phyloP scores from a whole-genome alignment of 2,329 filamentous ascomycete species.

The Colletotrichum sp. region DNA sequence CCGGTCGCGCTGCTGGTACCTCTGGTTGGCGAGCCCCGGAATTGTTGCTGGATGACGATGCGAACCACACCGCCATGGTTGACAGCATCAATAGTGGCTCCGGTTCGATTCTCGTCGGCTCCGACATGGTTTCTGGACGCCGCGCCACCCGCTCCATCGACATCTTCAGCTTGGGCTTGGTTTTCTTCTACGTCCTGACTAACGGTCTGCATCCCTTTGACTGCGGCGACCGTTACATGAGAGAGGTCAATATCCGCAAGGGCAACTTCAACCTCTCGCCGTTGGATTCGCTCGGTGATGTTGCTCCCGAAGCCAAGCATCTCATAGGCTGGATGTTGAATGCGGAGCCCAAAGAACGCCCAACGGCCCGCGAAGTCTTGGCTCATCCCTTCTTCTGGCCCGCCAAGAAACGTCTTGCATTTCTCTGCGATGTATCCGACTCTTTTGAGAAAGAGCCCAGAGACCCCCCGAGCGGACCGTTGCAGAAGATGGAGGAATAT shows the following conservation, averaged over 20 bases:
- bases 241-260: constrained; percentile 97
- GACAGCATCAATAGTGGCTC: constrained; percentile 66
- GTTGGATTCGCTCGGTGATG: constrained; percentile 79
- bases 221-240: constrained; percentile 91
- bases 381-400: constrained; percentile 98
- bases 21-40: constrained; percentile 97
- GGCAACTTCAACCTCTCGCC: constrained; percentile 76
- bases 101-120: constrained; percentile 60
- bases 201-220: constrained; percentile 93
- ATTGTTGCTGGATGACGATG: constrained; percentile 81
- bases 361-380: constrained; percentile 80
- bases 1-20: constrained; percentile 90
- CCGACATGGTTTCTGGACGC: constrained; percentile 67
- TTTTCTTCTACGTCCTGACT: constrained; percentile 99
- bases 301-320: constrained; percentile 85
- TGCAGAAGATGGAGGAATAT: constrained; percentile 63
- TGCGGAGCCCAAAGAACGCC: constrained; percentile 60
- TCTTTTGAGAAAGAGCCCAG: constrained; percentile 93
- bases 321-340: constrained; percentile 82
- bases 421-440: constrained; percentile 96
- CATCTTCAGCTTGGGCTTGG: constrained; percentile 94
- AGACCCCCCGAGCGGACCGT: constrained; percentile 75
- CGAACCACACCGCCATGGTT: constrained; percentile 55
- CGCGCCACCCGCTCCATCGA: constrained; percentile 95
- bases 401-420: constrained; percentile 84